A percentile compares a stretch with the other conserved stretches of the same genome.
Conservation (phyloP, 129 eudicot species). For the Scalesia atractyloides region DNA sequence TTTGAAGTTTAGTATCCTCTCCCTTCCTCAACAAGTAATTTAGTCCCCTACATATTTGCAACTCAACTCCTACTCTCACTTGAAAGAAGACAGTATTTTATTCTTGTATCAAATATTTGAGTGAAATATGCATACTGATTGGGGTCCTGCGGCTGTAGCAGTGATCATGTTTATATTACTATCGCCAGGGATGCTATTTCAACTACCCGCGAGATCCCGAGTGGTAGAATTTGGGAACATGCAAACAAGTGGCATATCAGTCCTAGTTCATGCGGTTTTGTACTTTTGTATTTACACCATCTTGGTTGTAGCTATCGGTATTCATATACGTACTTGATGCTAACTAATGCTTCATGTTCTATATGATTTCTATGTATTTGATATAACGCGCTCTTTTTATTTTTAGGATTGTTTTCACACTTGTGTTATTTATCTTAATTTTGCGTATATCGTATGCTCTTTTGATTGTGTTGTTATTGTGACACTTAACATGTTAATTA, state of each 20-base stretch:
- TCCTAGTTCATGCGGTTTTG: constrained; percentile 75
- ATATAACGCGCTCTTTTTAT: constrained; percentile 1
- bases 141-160: constrained; percentile 97
- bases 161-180: constrained; percentile 84
- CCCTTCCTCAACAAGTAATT: constrained; percentile 46
- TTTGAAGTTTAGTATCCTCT: constrained; percentile 44
- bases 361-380: constrained; percentile 12
- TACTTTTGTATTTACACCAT: constrained; percentile 85
- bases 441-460: not conserved
- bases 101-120: constrained; percentile 1
- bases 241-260: constrained; percentile 91
- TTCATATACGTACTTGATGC: constrained; percentile 64
- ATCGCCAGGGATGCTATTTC: constrained; percentile 87
- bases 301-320: constrained; percentile 85
- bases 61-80: not conserved
- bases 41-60: constrained; percentile 23
- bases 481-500: not conserved
- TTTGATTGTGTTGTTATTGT: not conserved
- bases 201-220: constrained; percentile 81
- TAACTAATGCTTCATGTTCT: constrained; percentile 7
- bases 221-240: constrained; percentile 90
- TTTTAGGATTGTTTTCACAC: constrained; percentile 2
- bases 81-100: constrained; percentile 18
- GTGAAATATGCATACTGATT: constrained; percentile 57
- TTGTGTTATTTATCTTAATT: constrained; percentile 2